Evolutionary conservation across 2,329 filamentous ascomycete genomes (phyloP).

Genomic region (Macrophomina phaseolina): DNA sequence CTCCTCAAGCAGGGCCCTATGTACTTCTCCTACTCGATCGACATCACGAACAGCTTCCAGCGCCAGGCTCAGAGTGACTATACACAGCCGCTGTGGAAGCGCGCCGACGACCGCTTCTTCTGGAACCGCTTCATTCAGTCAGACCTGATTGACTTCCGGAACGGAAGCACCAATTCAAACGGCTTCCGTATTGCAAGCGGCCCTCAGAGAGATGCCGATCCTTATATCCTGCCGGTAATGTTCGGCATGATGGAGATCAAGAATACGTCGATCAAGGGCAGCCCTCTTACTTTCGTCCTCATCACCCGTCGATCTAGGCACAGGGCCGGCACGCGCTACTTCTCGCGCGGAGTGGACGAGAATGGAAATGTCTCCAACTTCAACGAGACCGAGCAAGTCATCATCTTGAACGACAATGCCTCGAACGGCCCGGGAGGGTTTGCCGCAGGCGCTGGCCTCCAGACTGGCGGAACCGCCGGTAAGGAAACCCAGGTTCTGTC

Average conservation of each 20-base stretch:
- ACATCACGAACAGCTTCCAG: constrained; percentile 96
- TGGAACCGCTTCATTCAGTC: constrained; percentile 95
- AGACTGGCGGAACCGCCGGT: constrained; percentile 63
- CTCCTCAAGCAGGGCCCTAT: constrained; percentile 85
- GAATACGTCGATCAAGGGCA: constrained; percentile 83
- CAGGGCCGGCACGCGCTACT: constrained; percentile 89
- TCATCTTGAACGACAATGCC: constrained; percentile 83
- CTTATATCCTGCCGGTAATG: constrained; percentile 93
- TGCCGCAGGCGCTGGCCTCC: constrained; percentile 75
- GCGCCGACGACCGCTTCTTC: constrained; percentile 96
- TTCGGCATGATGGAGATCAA: constrained; percentile 95
- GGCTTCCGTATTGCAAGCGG: constrained; percentile 67
- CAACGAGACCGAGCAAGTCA: constrained; percentile 95
- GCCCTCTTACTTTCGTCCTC: constrained; percentile 80
- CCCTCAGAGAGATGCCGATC: constrained; percentile 78
- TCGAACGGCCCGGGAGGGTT: constrained; percentile 78
- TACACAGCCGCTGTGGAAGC: constrained; percentile 81
- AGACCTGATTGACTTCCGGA: constrained; percentile 88
- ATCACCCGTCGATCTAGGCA: constrained; percentile 89
- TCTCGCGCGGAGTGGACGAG: constrained; percentile 92
- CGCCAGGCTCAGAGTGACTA: constrained; percentile 80
- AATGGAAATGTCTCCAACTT: constrained; percentile 97
- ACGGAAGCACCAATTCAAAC: constrained; percentile 54
- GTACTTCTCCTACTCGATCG: constrained; percentile 98
- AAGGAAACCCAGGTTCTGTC: constrained; percentile 88